These are phyloP conservation scores for Hirschfeldia incana DNA, from an alignment of 345 rosid species.

Conservation along the genomic window DNA sequence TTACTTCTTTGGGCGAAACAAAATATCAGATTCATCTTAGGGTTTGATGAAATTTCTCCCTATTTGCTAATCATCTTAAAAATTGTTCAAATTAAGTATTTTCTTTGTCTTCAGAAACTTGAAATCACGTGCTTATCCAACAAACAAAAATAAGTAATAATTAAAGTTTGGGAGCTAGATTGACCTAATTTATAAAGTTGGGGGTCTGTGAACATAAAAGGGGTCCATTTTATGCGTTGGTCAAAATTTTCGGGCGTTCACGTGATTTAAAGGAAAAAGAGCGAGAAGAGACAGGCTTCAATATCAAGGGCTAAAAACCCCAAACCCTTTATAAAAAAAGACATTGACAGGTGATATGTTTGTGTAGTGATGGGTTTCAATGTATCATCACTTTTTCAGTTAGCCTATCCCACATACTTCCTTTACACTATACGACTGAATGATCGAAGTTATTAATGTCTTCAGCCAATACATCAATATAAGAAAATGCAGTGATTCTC, in stretches of 20 bases:
- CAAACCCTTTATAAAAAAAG: constrained; percentile 27
- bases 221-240: constrained; percentile 34
- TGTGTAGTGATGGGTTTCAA: constrained; percentile 37
- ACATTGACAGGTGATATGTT: constrained; percentile 33
- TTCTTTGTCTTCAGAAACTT: constrained; percentile 1
- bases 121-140: constrained; percentile 28
- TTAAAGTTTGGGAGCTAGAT: constrained; percentile 22
- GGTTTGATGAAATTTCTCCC: constrained; percentile 31
- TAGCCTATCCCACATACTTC: constrained; percentile 36
- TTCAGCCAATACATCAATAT: constrained; percentile 1
- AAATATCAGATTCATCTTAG: constrained; percentile 39
- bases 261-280: constrained; percentile 22
- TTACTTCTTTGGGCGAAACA: constrained; percentile 43
- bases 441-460: constrained; percentile 14
- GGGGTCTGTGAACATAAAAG: constrained; percentile 25
- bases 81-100: constrained; percentile 21
- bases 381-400: constrained; percentile 20
- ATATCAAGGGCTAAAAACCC: constrained; percentile 32
- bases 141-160: constrained; percentile 24
- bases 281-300: constrained; percentile 35
- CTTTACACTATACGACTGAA: constrained; percentile 12
- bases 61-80: constrained; percentile 30
- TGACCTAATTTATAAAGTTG: constrained; percentile 21
- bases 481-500: background rate
- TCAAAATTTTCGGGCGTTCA: constrained; percentile 30